A percentile compares a stretch with the other conserved stretches of the same genome.
phyloP scores from a whole-genome alignment of 257 asterid species.

The Paraleonurus japonicus region DNA sequence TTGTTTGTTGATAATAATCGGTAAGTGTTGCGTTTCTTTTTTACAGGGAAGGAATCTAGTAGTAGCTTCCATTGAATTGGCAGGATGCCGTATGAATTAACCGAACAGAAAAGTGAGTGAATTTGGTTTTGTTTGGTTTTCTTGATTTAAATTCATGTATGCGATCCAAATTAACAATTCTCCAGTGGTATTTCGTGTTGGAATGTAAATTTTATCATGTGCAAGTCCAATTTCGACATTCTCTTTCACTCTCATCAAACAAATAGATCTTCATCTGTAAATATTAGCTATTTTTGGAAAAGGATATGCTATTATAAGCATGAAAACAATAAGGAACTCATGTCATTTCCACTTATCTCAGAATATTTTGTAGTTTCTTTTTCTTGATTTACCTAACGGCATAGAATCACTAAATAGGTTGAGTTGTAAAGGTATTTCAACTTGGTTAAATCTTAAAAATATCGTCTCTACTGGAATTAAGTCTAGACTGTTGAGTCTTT shows the following conservation, averaged over 20 bases:
- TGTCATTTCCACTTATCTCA: background rate
- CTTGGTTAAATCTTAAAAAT: background rate
- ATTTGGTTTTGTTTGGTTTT: background rate
- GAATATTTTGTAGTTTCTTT: background rate
- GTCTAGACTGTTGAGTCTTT: background rate
- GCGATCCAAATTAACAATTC: background rate
- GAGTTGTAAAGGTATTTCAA: background rate
- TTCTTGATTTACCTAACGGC: background rate
- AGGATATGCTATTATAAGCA: background rate
- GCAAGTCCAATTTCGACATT: background rate
- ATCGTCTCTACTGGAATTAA: background rate
- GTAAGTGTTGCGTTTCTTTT: background rate
- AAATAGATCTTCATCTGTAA: background rate
- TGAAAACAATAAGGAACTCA: background rate
- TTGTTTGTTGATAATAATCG: background rate
- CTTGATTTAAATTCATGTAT: background rate
- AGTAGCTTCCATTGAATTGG: background rate
- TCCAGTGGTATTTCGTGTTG: background rate
- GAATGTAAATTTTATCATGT: background rate
- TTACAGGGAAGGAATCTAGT: constrained; percentile 5
- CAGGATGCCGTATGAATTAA: constrained; percentile 60
- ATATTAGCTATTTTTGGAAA: background rate
- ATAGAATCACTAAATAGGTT: no score
- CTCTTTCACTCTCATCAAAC: background rate
- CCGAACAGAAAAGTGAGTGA: constrained; percentile 61